Percentiles rank a stretch among this genome's conserved stretches.
phyloP scores from a whole-genome alignment of 768 basidiomycete genomes.

The Flagelloscypha sp. region DNA sequence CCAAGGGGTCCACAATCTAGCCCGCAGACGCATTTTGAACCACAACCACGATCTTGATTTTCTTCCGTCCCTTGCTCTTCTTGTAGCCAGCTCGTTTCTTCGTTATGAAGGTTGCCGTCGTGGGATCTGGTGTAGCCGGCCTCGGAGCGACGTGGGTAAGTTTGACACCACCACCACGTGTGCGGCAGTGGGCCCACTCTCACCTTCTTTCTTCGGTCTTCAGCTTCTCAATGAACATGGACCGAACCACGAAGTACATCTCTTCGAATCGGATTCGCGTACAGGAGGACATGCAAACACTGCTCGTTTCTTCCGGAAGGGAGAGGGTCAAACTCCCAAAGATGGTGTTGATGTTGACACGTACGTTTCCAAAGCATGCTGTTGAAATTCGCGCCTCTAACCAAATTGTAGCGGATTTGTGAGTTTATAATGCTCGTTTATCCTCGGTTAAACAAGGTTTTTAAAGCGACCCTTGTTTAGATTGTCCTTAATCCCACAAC shows the following conservation, averaged over 20 bases:
- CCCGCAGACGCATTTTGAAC: too few relatives aligned
- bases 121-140: constrained; percentile 76
- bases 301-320: constrained; percentile 39
- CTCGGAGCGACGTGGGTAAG: constrained; percentile 68
- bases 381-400: neutral
- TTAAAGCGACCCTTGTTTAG: constrained; percentile 24
- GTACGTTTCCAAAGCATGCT: constrained; percentile 31
- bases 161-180: too few relatives aligned
- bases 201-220: too few relatives aligned
- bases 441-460: neutral
- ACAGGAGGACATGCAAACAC: constrained; percentile 78
- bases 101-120: constrained; percentile 57
- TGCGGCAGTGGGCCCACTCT: too few relatives aligned
- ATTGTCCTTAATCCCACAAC: constrained; percentile 72
- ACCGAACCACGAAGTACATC: constrained; percentile 65
- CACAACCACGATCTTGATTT: too few relatives aligned
- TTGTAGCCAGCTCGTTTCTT: too few relatives aligned
- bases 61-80: too few relatives aligned
- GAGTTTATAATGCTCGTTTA: too few relatives aligned
- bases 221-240: constrained; percentile 68
- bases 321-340: constrained; percentile 20
- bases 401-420: too few relatives aligned
- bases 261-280: constrained; percentile 60
- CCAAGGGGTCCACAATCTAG: too few relatives aligned
- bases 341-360: constrained; percentile 56